Evolutionary conservation across 768 basidiomycete genomes (phyloP).

Genomic region (Boletellus sp.): DNA sequence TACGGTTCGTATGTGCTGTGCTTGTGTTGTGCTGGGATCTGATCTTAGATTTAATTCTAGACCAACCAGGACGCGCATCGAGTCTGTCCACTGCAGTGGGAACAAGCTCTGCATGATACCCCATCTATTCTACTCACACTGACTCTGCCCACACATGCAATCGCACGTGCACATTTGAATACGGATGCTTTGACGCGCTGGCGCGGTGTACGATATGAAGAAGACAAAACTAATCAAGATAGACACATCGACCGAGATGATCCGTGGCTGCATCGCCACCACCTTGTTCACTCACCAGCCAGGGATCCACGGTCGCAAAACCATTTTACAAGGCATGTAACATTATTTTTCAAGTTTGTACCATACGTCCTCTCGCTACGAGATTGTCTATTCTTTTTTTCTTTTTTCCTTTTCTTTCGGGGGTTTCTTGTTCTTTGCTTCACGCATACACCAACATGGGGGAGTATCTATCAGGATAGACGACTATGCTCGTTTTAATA

Average conservation of each 20-base stretch:
- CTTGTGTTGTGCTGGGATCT: neutral
- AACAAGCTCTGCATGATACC: neutral
- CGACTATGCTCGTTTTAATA: constrained; percentile 19
- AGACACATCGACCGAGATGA: neutral
- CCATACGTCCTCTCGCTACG: constrained; percentile 9
- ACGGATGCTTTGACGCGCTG: constrained; percentile 9
- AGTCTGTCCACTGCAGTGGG: too few species aligned
- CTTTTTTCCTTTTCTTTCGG: neutral
- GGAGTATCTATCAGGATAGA: constrained; percentile 2
- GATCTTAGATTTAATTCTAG: constrained; percentile 1
- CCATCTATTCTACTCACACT: neutral
- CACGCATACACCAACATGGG: neutral
- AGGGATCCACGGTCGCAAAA: neutral
- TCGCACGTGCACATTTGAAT: neutral
- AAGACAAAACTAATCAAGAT: neutral
- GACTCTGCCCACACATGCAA: neutral
- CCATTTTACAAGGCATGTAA: constrained; percentile 1
- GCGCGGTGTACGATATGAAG: constrained; percentile 24
- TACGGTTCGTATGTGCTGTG: constrained; percentile 11
- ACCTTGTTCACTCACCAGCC: neutral
- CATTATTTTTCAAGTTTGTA: neutral
- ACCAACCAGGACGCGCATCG: constrained; percentile 1
- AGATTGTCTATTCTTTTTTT: neutral
- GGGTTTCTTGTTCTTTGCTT: too few species aligned
- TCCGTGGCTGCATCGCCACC: neutral